A percentile compares a stretch with the other conserved stretches of the same genome.
These are phyloP conservation scores for Gossypium sturtianum DNA, from an alignment of 345 rosid species.

Conservation along the genomic window DNA sequence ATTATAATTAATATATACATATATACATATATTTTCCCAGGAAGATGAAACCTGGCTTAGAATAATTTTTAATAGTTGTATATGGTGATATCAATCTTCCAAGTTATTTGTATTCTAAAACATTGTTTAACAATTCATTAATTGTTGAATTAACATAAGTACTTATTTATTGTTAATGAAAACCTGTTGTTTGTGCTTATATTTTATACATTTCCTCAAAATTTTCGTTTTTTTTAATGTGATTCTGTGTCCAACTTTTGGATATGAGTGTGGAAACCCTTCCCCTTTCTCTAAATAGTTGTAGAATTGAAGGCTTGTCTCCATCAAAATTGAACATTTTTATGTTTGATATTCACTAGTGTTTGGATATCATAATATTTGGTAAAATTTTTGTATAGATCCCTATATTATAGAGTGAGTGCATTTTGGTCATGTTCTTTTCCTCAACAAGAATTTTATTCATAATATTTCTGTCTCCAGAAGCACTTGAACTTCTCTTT, in stretches of 20 bases:
- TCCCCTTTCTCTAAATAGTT: too few species aligned
- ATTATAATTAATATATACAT: neutral
- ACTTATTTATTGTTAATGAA: neutral
- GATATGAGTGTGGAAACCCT: neutral
- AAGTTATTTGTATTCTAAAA: conserved; percentile 6
- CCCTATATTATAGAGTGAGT: too few species aligned
- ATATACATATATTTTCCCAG: neutral
- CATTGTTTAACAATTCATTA: conserved; percentile 1
- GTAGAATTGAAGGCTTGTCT: too few species aligned
- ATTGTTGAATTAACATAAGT: neutral
- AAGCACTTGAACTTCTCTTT: too few species aligned
- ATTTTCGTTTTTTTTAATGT: neutral
- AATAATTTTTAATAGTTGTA: conserved; percentile 5
- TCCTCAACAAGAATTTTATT: too few species aligned
- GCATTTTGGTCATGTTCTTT: too few species aligned
- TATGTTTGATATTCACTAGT: too few species aligned
- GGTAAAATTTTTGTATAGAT: too few species aligned
- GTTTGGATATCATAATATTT: too few species aligned
- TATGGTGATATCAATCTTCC: conserved; percentile 11
- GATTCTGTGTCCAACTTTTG: neutral
- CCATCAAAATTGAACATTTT: too few species aligned
- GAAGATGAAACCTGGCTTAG: neutral
- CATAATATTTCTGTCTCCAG: too few species aligned
- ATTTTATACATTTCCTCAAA: neutral
- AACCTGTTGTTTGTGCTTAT: neutral